phyloP scores from a whole-genome alignment of 2,329 filamentous ascomycete genomes.

The Anthostomella pinea region DNA sequence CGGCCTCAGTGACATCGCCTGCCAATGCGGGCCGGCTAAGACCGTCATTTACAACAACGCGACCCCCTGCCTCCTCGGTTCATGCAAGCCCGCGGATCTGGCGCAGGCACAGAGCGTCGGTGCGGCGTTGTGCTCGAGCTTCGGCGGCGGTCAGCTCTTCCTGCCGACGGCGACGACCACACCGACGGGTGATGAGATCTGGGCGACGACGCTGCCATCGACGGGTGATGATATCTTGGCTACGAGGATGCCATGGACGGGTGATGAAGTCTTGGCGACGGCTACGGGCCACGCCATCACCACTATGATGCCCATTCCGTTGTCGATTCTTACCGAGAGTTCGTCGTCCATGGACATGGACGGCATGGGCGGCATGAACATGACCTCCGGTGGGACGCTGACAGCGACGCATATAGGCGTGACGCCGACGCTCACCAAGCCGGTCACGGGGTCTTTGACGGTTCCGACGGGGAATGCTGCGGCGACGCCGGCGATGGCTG shows the following conservation, averaged over 20 bases:
- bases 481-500: constrained; percentile 12
- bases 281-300: too few species aligned
- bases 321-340: too few species aligned
- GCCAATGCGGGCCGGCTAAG: constrained; percentile 46
- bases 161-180: constrained; percentile 4
- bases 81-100: constrained; percentile 32
- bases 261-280: too few species aligned
- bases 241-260: too few species aligned
- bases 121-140: constrained; percentile 29
- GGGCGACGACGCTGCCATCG: too few species aligned
- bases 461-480: constrained; percentile 9
- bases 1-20: constrained; percentile 42
- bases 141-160: constrained; percentile 23
- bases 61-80: constrained; percentile 9
- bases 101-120: constrained; percentile 27
- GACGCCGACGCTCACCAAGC: constrained; percentile 3
- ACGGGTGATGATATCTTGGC: too few species aligned
- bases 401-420: background rate
- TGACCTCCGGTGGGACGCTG: background rate
- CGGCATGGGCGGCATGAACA: background rate
- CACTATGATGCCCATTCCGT: too few species aligned
- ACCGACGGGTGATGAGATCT: constrained; percentile 1
- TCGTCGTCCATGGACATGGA: too few species aligned
- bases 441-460: constrained; percentile 1
- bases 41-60: constrained; percentile 26